Evolutionary conservation across 345 rosid species (phyloP).

Genomic region (Mangifera indica): DNA sequence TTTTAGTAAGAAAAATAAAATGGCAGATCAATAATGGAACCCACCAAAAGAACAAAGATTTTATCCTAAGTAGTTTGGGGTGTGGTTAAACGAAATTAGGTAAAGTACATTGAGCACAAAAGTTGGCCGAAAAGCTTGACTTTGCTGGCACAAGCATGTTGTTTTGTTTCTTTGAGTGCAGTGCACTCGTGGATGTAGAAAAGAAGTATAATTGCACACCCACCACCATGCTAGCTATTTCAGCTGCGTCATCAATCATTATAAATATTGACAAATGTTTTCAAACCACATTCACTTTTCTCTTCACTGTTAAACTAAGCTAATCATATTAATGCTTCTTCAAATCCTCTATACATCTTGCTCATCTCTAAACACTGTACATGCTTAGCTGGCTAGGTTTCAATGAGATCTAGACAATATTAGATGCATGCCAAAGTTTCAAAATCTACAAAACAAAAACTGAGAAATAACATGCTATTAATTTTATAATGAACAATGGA

Average conservation of each 20-base stretch:
- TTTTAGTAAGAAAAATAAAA: neutral
- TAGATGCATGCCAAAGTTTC: too few species aligned
- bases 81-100: constrained; percentile 36
- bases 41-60: constrained; percentile 24
- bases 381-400: neutral
- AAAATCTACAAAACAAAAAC: too few species aligned
- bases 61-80: neutral
- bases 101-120: constrained; percentile 26
- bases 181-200: constrained; percentile 51
- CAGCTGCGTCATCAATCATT: neutral
- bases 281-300: neutral
- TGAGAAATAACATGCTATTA: too few species aligned
- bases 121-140: constrained; percentile 89
- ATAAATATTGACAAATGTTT: neutral
- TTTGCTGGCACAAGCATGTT: constrained; percentile 58
- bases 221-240: neutral
- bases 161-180: constrained; percentile 78
- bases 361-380: too few species aligned
- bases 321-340: too few species aligned
- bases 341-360: neutral
- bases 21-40: constrained; percentile 33
- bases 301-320: neutral
- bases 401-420: neutral
- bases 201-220: constrained; percentile 24
- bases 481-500: too few species aligned